Evolutionary conservation across 2,329 filamentous ascomycete species (phyloP).

Genomic region (Pseudogymnoascus sp.): DNA sequence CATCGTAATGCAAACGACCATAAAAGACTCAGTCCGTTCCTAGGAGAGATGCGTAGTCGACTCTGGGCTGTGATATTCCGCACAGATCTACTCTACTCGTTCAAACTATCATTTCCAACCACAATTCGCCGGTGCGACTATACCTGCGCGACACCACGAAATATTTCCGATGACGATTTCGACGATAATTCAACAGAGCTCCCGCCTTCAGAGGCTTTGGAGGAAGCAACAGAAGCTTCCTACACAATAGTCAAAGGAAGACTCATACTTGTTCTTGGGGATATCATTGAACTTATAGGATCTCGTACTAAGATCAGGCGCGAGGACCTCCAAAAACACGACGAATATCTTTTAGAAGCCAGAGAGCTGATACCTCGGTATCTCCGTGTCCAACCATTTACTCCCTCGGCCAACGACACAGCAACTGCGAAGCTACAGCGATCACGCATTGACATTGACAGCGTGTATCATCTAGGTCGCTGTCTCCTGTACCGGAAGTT

Average conservation of each 20-base stretch:
- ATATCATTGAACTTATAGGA: conserved; percentile 11
- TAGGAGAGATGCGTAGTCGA: conserved; percentile 10
- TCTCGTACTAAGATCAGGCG: not conserved
- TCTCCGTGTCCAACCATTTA: not conserved
- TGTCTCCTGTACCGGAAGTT: conserved; percentile 12
- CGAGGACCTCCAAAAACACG: conserved; percentile 8
- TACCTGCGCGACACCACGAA: conserved; percentile 7
- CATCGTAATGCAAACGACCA: conserved; percentile 10
- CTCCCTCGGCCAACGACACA: not conserved
- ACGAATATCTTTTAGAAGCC: not conserved
- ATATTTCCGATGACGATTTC: conserved; percentile 10
- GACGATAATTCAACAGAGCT: conserved; percentile 4
- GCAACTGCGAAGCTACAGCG: not conserved
- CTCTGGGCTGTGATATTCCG: conserved; percentile 9
- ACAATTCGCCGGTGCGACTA: conserved; percentile 9
- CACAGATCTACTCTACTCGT: conserved; percentile 11
- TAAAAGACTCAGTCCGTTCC: conserved; percentile 10
- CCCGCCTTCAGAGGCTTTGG: conserved; percentile 7
- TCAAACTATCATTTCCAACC: conserved; percentile 9
- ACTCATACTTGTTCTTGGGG: conserved; percentile 9
- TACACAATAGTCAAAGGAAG: conserved; percentile 10
- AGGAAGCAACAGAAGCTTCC: conserved; percentile 10
- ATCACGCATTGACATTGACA: conserved; percentile 4
- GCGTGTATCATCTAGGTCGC: conserved; percentile 10
- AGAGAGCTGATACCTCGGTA: not conserved